A percentile compares a stretch with the other conserved stretches of the same genome.
phyloP scores from a whole-genome alignment of 305 asterid species.

The Solanum hybrid region DNA sequence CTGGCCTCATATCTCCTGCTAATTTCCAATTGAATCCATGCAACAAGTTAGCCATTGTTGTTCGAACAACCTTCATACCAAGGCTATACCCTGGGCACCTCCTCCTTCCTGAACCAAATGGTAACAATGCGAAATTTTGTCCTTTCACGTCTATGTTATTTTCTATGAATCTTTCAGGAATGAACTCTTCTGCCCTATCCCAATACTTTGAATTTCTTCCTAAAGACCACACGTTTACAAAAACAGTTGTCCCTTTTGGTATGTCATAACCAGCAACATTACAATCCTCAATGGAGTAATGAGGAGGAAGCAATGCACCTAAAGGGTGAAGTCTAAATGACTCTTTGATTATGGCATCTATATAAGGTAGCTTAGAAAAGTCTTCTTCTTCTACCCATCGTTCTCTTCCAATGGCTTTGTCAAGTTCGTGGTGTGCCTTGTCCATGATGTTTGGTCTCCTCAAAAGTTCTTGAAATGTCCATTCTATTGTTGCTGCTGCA shows the following conservation, averaged over 20 bases:
- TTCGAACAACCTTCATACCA: too few species aligned
- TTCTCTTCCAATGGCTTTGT: constrained; percentile 11
- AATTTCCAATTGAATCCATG: constrained; percentile 33
- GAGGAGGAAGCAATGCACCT: constrained; percentile 13
- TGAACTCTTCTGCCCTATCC: constrained; percentile 3
- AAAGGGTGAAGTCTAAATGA: constrained; percentile 22
- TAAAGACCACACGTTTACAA: neutral
- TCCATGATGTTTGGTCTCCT: neutral
- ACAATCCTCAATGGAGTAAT: constrained; percentile 11
- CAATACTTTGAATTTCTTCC: neutral
- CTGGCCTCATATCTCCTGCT: constrained; percentile 4
- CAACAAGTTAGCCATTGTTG: neutral
- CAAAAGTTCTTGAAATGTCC: constrained; percentile 29
- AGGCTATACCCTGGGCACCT: too few species aligned
- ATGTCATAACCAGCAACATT: neutral
- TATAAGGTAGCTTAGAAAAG: constrained; percentile 22
- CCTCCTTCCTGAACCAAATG: too few species aligned
- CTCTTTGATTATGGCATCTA: neutral
- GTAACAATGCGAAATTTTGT: neutral
- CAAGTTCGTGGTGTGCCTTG: constrained; percentile 17
- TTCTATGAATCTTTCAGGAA: constrained; percentile 15
- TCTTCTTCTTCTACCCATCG: constrained; percentile 26
- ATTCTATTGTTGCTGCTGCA: constrained; percentile 22
- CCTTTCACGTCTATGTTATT: constrained; percentile 15
- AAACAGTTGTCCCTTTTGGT: constrained; percentile 10